Base-by-base conservation (phyloP, 2,329 filamentous ascomycete species). In the Colletotrichum tabaci region DNA sequence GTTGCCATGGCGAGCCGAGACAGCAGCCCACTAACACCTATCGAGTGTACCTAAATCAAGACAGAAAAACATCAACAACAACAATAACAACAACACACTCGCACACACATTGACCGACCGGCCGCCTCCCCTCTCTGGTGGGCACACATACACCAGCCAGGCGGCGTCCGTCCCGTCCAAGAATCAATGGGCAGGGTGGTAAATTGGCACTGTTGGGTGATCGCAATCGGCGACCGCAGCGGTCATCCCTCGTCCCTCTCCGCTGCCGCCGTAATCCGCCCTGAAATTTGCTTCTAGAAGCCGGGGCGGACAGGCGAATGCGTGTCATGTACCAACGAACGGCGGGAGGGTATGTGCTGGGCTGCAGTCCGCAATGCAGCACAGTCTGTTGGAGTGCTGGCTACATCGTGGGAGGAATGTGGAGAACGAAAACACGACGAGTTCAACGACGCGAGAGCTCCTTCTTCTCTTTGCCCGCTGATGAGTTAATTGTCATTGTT, bases 1-100 rank as follows among this genome's bases (percentile, higher is more conserved):
- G 68, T 71, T 71, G 68, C 68, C 64, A 30, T 68, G 65, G 64
- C 40, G 52, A 71, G 63, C 55, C 63, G 52, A 50, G 46, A 40
- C 21, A 61, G 40, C 44, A 50, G 30, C 40, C 58, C n/a, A 61
- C 38, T 16, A 38, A 56, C 53, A 8, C 35, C 40, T 21, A 35
- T 23, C 15, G 21, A 56, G 18, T 40, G 30, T 61, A 50, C 30
- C 13, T 16, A 18, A 50, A 55, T 42, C 23, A 47, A 26, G 26
- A 63, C 47, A 55, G 58, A 64, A 50, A 58, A 71, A 71, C 65
- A 68, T 68, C 18, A 63, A 53, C 38, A 49, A 44, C 62, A 49
- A 66, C 52, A 38, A 18, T 38, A 40, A 57, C 50, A 64, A 38
- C 10, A 60, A 38, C 35, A 38, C 35, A 10, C 35, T 2, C 30